A percentile compares a stretch with the other conserved stretches of the same genome.
Evolutionary conservation across 225 moss, liverwort and hornwort species (phyloP).

Genomic region (Polytrichum formosum): DNA sequence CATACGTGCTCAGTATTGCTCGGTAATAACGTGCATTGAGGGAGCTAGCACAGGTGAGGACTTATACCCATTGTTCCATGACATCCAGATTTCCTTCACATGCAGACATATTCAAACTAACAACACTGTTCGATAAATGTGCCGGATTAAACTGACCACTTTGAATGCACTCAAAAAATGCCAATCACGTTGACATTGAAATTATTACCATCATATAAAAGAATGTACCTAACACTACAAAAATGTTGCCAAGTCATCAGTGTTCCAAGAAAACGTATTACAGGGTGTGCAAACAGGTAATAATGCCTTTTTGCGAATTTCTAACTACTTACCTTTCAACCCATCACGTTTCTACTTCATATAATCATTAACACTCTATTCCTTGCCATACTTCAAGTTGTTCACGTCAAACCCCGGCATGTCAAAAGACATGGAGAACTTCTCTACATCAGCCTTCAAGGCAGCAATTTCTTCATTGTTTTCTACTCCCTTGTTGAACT

Average conservation of each 20-base stretch:
- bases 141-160: too few relatives aligned
- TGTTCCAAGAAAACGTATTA: neutral
- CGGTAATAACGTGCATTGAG: too few relatives aligned
- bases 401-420: slow-evolving; percentile 87
- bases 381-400: slow-evolving; percentile 61
- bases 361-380: slow-evolving; percentile 8
- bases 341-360: neutral
- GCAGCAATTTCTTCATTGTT: slow-evolving; percentile 65
- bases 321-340: neutral
- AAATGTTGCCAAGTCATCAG: neutral
- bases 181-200: too few relatives aligned
- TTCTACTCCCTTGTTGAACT: slow-evolving; percentile 86
- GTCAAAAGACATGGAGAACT: slow-evolving; percentile 75
- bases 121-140: too few relatives aligned
- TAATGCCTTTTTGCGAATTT: neutral
- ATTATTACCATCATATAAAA: slow-evolving; percentile 4
- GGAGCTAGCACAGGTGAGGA: too few relatives aligned
- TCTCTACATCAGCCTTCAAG: slow-evolving; percentile 73
- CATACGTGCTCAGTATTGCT: too few relatives aligned
- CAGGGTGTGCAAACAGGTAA: neutral
- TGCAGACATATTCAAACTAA: too few relatives aligned
- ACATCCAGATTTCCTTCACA: too few relatives aligned
- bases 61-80: too few relatives aligned
- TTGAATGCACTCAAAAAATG: too few relatives aligned
- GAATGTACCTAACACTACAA: slow-evolving; percentile 12